Conservation (phyloP, 2,329 filamentous ascomycete species). For the Penicillium sp. region DNA sequence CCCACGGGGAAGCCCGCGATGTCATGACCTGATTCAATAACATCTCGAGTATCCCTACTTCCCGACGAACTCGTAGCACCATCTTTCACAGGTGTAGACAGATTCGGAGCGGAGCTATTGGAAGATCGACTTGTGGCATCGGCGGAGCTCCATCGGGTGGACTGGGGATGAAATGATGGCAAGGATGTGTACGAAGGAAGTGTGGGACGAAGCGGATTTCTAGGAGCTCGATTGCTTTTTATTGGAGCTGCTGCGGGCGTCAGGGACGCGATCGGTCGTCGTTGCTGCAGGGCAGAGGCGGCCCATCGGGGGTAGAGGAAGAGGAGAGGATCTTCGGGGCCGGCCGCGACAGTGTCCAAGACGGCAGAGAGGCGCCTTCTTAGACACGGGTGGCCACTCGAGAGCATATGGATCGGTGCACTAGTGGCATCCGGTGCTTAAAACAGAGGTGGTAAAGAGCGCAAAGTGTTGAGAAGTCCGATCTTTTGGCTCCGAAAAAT, state of each 20-base stretch:
- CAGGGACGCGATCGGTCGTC: conserved; percentile 20
- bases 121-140: background rate
- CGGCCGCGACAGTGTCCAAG: conserved; percentile 37
- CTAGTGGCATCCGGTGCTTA: conserved; percentile 18
- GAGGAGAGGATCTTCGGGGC: conserved; percentile 44
- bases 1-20: background rate
- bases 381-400: conserved; percentile 43
- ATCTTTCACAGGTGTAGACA: background rate
- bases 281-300: conserved; percentile 27
- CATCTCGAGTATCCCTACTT: background rate
- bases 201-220: background rate
- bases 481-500: conserved; percentile 6
- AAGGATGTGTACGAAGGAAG: background rate
- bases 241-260: conserved; percentile 4
- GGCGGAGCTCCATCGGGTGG: conserved; percentile 28
- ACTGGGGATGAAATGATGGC: conserved; percentile 3
- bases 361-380: conserved; percentile 39
- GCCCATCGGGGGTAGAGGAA: conserved; percentile 49
- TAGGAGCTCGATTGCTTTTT: background rate
- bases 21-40: background rate
- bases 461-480: conserved; percentile 7
- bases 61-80: background rate
- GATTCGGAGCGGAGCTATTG: background rate
- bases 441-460: conserved; percentile 1
- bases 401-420: conserved; percentile 40